Percentiles rank a stretch among this genome's conserved stretches.
Evolutionary conservation across 495 filamentous ascomycete species (phyloP).

Genomic region (Aspergillus leporis): DNA sequence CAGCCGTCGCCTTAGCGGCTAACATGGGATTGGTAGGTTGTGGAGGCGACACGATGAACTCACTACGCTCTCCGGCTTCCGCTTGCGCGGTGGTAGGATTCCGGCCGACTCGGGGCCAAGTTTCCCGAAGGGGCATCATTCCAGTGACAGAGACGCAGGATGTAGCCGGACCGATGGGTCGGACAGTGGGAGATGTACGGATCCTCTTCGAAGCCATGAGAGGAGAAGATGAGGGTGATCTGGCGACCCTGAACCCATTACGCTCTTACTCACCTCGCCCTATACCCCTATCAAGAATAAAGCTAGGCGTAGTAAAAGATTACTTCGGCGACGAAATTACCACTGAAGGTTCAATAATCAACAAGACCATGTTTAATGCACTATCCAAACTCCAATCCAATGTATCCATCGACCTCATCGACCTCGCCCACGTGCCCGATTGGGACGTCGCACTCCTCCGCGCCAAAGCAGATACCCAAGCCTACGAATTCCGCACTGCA

Average conservation of each 20-base stretch:
- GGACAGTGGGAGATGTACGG: conserved; percentile 53
- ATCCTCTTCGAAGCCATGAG: conserved; percentile 58
- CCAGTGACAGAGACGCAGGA: conserved; percentile 66
- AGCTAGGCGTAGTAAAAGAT: conserved; percentile 39
- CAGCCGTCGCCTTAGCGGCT: conserved; percentile 59
- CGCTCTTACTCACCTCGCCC: conserved; percentile 6
- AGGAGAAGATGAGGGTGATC: conserved; percentile 23
- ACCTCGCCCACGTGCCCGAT: conserved; percentile 44
- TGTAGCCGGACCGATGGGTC: conserved; percentile 58
- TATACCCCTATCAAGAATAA: conserved; percentile 35
- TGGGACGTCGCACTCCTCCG: conserved; percentile 52
- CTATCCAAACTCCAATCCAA: conserved; percentile 25
- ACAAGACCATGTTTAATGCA: conserved; percentile 44
- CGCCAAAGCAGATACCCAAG: conserved; percentile 53
- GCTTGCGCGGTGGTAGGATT: conserved; percentile 62
- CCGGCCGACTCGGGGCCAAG: conserved; percentile 57
- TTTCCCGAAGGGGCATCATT: conserved; percentile 54
- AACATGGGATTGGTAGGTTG: conserved; percentile 57
- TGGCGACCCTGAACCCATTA: neutral
- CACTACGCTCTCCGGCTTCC: conserved; percentile 60
- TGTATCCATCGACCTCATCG: conserved; percentile 27
- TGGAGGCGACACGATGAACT: conserved; percentile 67
- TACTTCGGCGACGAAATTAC: conserved; percentile 26
- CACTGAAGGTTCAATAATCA: conserved; percentile 55
- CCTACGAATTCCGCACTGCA: conserved; percentile 54